phyloP scores from a whole-genome alignment of 2,329 filamentous ascomycete species.

The Xylariaceae sp. region DNA sequence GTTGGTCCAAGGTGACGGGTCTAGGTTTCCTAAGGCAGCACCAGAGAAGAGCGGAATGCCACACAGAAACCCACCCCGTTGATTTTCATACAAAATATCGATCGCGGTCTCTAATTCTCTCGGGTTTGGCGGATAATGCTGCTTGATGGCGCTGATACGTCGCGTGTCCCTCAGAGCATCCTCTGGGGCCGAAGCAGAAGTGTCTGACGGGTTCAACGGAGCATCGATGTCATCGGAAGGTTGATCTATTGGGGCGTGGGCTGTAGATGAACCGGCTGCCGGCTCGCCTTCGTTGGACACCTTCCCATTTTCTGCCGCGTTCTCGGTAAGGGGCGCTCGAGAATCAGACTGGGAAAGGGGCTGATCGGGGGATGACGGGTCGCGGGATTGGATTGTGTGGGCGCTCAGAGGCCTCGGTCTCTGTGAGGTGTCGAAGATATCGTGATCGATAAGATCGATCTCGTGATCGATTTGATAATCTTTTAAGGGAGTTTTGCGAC shows the following conservation, averaged over 20 bases:
- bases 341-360: conserved; percentile 23
- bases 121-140: conserved; percentile 3
- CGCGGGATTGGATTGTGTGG: conserved; percentile 13
- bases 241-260: conserved; percentile 8
- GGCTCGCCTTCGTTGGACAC: conserved; percentile 8
- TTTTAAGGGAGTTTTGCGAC: conserved; percentile 51
- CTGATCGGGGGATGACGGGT: conserved; percentile 16
- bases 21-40: conserved; percentile 78
- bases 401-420: conserved; percentile 14
- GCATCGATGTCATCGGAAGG: conserved; percentile 4
- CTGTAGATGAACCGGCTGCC: conserved; percentile 16
- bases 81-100: conserved; percentile 93
- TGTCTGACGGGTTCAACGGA: background rate
- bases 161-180: conserved; percentile 5
- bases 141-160: background rate
- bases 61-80: conserved; percentile 85
- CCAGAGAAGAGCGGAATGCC: conserved; percentile 86
- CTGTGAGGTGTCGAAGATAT: conserved; percentile 37
- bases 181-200: background rate
- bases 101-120: conserved; percentile 53
- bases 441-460: conserved; percentile 64
- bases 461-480: conserved; percentile 66
- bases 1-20: conserved; percentile 86
- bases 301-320: conserved; percentile 10
- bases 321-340: conserved; percentile 17